Base-by-base conservation (phyloP, 106 monocot genomes). In the Acanthochlamys bracteata region DNA sequence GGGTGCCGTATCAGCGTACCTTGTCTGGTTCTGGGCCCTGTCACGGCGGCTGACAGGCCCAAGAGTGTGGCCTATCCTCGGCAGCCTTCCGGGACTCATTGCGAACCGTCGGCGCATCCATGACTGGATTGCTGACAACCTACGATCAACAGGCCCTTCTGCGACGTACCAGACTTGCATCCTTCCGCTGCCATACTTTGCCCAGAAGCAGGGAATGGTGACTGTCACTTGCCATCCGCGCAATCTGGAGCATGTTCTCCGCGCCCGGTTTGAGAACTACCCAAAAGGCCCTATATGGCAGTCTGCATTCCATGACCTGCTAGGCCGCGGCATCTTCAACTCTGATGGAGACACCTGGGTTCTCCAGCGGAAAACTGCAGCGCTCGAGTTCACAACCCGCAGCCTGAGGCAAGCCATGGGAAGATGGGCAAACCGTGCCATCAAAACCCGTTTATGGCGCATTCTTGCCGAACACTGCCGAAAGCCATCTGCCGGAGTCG, bases 281-380 rank as follows among this genome's bases (percentile, higher is more conserved):
- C 93, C 93, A 1, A 93, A 93, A 66, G 93, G 93, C 12, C 93
- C 93, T 22, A 65, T 77, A 54, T 80, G 75, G 82, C 88, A 88
- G 70, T 63, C 84, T 11, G 85, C 82, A 41, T 93, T 93, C 75
- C 88, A 85, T 66, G 93, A 93, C 68, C 73, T 93, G 12, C 69
- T 93, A 15, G 93, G 93, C 16, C 73, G 73, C 33, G 93, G 93
- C 49, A 92, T 92, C 78, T 92, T 92, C 81, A 92, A 92, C 87
- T 77, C 77, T 42, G 92, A 92, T 70, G 92, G 92, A 7, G 87
- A 84, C 2, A 82, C 81, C 22, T 92, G 92, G 92, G 76, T 92
- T 24, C 63, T 92, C 16, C 92, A 92, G 47, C 75, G 92, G 11
- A 92, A 92, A 76, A 92, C 92, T 20, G 92, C 92, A 0, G 92